Base-by-base conservation (phyloP, 495 filamentous ascomycete species). In the Pseudomonodictys pantanalensis region DNA sequence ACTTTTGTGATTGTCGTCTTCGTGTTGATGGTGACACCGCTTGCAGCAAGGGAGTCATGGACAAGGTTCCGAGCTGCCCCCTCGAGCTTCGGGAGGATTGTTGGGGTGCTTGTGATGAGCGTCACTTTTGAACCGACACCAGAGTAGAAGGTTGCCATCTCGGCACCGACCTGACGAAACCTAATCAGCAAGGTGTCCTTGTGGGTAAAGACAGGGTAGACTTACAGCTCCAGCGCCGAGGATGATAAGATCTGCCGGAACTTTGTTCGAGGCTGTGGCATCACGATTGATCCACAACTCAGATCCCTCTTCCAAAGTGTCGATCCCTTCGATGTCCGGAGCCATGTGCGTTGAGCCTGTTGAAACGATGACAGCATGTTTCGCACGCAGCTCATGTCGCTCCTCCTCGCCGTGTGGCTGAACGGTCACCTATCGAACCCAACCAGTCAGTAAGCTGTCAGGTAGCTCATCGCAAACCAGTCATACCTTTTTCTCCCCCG, bases 71-170 rank as follows among this genome's bases (percentile, higher is more conserved):
- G 63, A 25, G 58, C 66, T 26, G 66, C 57, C 6, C 6, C 33
- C n/a, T 66, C 66, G n/a, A 62, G n/a, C 29, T 49, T 66, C 10
- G 66, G 58, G 8, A 68, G 43, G 22, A 68, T 66, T 35, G 66
- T 63, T 2, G 46, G 17, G 32, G 56, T 45, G 11, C 47, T 50
- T 3, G 39, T 44, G 28, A 68, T 51, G n/a, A 68, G 23, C 23
- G 62, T 68, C 6, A 68, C 63, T 42, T 66, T 65, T 15, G 58
- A 18, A 22, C 63, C 63, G 52, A 62, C 48, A 20, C 23, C 43
- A 18, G 42, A n/a, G 52, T 68, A 68, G n/a, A 47, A 38, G 23
- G 65, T 65, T n/a, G 65, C 61, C 65, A 68, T 68, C 43, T 68
- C 65, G 38, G 43, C 29, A 22, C 65, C 65, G n/a, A n/a, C n/a